phyloP scores from a whole-genome alignment of 495 filamentous ascomycete genomes.

The Daldinia childiae region DNA sequence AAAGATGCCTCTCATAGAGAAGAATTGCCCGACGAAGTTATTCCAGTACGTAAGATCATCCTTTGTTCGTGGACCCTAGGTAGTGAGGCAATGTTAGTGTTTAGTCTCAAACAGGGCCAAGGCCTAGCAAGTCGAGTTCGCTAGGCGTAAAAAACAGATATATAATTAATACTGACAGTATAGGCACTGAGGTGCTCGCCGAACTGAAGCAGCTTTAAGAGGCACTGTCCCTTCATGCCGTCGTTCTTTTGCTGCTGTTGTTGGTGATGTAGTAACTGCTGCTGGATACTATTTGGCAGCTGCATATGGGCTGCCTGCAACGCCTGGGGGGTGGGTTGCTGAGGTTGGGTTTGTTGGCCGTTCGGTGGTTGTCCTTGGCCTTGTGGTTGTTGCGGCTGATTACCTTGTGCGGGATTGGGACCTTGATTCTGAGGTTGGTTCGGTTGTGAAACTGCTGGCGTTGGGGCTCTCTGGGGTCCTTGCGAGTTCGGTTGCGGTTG shows the following conservation, averaged over 20 bases:
- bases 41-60: slow-evolving; percentile 78
- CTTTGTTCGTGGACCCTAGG: slow-evolving; percentile 63
- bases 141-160: neutral
- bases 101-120: neutral
- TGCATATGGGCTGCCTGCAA: slow-evolving; percentile 57
- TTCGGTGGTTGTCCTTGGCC: slow-evolving; percentile 55
- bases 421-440: slow-evolving; percentile 48
- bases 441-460: slow-evolving; percentile 43
- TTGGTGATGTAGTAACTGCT: slow-evolving; percentile 59
- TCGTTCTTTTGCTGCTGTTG: slow-evolving; percentile 62
- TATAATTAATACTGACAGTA: slow-evolving; percentile 55
- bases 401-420: slow-evolving; percentile 44
- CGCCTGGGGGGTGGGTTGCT: slow-evolving; percentile 35
- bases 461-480: slow-evolving; percentile 43
- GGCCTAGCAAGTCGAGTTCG: neutral
- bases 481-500: slow-evolving; percentile 37
- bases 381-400: slow-evolving; percentile 61
- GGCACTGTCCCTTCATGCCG: slow-evolving; percentile 63
- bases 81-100: slow-evolving; percentile 24
- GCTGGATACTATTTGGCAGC: slow-evolving; percentile 46
- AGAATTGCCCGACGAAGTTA: slow-evolving; percentile 77
- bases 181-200: slow-evolving; percentile 75
- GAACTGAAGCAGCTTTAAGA: slow-evolving; percentile 74
- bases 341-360: slow-evolving; percentile 49
- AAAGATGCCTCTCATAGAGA: slow-evolving; percentile 74